Evolutionary conservation across 2,329 filamentous ascomycete species (phyloP).

Genomic region (Xylariomycetidae sp.): DNA sequence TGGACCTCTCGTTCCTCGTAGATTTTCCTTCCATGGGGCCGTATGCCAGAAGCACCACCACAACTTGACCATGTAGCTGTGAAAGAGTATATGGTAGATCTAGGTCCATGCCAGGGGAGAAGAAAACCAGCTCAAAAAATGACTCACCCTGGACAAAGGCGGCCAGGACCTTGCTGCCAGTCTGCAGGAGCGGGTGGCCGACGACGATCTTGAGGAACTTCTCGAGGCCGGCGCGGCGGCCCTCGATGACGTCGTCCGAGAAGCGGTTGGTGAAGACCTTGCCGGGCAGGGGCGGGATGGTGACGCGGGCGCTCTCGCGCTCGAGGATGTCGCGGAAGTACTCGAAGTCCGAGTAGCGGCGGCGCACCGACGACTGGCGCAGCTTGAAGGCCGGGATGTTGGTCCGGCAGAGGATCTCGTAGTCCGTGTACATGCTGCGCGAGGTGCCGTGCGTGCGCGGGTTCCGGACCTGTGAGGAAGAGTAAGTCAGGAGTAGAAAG

Average conservation of each 20-base stretch:
- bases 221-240: slow-evolving; percentile 83
- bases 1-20: too few species aligned
- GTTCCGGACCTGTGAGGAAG: slow-evolving; percentile 68
- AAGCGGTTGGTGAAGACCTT: slow-evolving; percentile 99
- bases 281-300: slow-evolving; percentile 89
- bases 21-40: too few species aligned
- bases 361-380: slow-evolving; percentile 78
- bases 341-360: slow-evolving; percentile 97
- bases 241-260: slow-evolving; percentile 97
- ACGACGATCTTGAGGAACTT: slow-evolving; percentile 97
- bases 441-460: slow-evolving; percentile 93
- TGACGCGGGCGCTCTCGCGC: slow-evolving; percentile 88
- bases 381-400: slow-evolving; percentile 99
- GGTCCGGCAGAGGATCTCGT: slow-evolving; percentile 95
- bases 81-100: too few species aligned
- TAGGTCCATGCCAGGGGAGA: too few species aligned
- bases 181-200: slow-evolving; percentile 92
- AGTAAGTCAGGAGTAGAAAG: not conserved
- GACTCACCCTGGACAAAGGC: slow-evolving; percentile 89
- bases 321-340: slow-evolving; percentile 98
- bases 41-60: too few species aligned
- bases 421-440: slow-evolving; percentile 96
- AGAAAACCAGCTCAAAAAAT: too few species aligned
- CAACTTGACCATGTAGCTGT: too few species aligned
- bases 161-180: slow-evolving; percentile 91